Conservation (phyloP, 495 filamentous ascomycete species). For the Penicillium bovifimosum region DNA sequence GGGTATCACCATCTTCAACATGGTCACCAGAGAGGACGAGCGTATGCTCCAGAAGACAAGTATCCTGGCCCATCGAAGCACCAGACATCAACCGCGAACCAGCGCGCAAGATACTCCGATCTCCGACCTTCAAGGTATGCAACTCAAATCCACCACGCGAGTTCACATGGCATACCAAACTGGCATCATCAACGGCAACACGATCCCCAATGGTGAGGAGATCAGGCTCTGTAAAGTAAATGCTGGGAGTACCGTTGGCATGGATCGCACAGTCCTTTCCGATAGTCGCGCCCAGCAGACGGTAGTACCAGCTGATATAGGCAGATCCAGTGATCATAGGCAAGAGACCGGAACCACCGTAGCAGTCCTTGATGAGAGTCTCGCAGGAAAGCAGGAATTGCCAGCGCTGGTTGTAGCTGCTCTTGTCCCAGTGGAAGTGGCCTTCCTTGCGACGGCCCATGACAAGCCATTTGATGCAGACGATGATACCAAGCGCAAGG, state of each 20-base stretch:
- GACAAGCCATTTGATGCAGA: constrained; percentile 37
- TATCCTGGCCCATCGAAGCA: constrained; percentile 38
- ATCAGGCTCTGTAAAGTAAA: constrained; percentile 47
- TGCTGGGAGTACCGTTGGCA: constrained; percentile 35
- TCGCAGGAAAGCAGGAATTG: constrained; percentile 41
- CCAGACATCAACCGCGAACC: constrained; percentile 39
- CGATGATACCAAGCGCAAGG: constrained; percentile 29
- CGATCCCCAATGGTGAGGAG: constrained; percentile 40
- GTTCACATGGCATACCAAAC: constrained; percentile 42
- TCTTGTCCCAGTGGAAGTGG: constrained; percentile 43
- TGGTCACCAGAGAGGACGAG: constrained; percentile 42
- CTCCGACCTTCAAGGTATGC: constrained; percentile 36
- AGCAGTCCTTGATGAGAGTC: constrained; percentile 37
- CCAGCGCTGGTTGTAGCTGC: constrained; percentile 41
- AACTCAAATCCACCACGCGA: constrained; percentile 43
- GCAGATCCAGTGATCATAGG: constrained; percentile 38
- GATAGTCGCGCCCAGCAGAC: constrained; percentile 37
- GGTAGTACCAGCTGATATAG: constrained; percentile 38
- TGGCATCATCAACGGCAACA: constrained; percentile 43
- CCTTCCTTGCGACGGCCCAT: constrained; percentile 39
- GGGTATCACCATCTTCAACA: constrained; percentile 34
- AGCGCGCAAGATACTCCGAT: constrained; percentile 37
- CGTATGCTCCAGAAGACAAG: constrained; percentile 43
- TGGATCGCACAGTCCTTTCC: constrained; percentile 43
- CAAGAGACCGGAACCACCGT: constrained; percentile 36